A percentile compares a stretch with the other conserved stretches of the same genome.
phyloP scores from a whole-genome alignment of 257 asterid species.

The Verbena officinalis region DNA sequence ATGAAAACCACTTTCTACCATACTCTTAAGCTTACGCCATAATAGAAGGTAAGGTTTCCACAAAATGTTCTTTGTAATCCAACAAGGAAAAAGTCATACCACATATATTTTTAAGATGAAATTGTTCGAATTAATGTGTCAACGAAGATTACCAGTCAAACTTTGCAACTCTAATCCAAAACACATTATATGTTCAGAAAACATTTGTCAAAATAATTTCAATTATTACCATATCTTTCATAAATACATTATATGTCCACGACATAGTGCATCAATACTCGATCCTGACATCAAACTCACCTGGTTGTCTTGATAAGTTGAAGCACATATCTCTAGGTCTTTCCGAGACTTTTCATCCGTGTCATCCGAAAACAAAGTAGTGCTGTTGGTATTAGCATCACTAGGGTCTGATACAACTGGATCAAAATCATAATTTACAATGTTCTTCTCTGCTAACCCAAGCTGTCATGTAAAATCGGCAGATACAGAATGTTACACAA shows the following conservation, averaged over 20 bases:
- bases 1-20: not conserved
- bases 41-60: not conserved
- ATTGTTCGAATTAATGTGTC: not conserved
- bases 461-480: conserved; percentile 64
- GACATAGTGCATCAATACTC: conserved; percentile 1
- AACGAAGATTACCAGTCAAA: not conserved
- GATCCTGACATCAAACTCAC: conserved; percentile 45
- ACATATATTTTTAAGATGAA: not conserved
- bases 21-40: not conserved
- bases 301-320: conserved; percentile 69
- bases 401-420: conserved; percentile 84
- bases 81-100: not conserved
- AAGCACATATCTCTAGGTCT: conserved; percentile 59
- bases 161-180: not conserved
- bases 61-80: not conserved
- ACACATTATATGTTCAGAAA: not conserved
- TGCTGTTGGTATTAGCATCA: conserved; percentile 94
- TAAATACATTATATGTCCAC: not conserved
- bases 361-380: conserved; percentile 94
- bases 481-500: conserved; percentile 20
- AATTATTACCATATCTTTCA: not conserved
- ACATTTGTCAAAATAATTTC: not conserved
- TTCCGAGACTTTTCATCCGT: conserved; percentile 77
- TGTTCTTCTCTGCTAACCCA: conserved; percentile 95
- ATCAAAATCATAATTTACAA: conserved; percentile 83